These are phyloP conservation scores for Aquilaria sinensis DNA, from an alignment of 345 rosid genomes.

Conservation along the genomic window DNA sequence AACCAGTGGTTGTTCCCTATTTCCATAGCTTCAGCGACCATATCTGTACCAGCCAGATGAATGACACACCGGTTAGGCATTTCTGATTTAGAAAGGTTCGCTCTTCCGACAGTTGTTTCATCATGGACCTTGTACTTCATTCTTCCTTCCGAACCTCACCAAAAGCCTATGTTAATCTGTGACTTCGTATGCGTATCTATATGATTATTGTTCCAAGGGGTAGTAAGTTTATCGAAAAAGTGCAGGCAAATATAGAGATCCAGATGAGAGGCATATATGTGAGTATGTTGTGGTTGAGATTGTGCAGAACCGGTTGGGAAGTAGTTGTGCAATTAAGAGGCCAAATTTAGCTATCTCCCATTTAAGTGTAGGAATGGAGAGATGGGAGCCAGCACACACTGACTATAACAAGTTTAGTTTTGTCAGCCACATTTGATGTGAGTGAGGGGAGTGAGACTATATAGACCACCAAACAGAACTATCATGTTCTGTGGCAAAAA, in stretches of 20 bases:
- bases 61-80: constrained; percentile 29
- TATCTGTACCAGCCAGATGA: constrained; percentile 16
- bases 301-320: constrained; percentile 1
- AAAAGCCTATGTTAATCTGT: no score
- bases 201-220: no score
- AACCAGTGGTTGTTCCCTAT: constrained; percentile 38
- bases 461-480: no score
- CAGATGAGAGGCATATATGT: no score
- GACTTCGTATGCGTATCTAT: no score
- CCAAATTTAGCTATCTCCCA: constrained; percentile 16
- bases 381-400: constrained; percentile 7
- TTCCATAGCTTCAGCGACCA: constrained; percentile 34
- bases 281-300: background rate
- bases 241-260: no score
- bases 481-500: no score
- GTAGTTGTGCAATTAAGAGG: constrained; percentile 23
- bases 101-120: constrained; percentile 11
- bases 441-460: background rate
- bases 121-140: constrained; percentile 20
- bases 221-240: no score
- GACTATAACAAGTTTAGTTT: constrained; percentile 7
- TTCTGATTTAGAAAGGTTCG: background rate
- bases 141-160: constrained; percentile 1
- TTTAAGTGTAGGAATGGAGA: constrained; percentile 9
- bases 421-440: constrained; percentile 20